phyloP scores from a whole-genome alignment of 495 filamentous ascomycete genomes.

The Neohortaea acidophila region DNA sequence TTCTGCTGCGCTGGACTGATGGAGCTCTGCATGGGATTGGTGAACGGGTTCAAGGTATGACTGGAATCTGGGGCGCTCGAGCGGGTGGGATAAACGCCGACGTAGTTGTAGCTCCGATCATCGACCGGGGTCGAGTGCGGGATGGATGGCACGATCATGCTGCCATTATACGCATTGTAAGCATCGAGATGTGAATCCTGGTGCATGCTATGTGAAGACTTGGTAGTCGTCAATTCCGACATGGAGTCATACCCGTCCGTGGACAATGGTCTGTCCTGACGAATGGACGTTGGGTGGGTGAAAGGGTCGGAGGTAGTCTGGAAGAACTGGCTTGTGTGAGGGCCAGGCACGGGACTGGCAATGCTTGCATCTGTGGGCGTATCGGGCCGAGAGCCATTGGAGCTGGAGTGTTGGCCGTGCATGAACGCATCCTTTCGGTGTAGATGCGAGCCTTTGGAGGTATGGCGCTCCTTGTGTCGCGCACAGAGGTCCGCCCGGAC shows the following conservation, averaged over 20 bases:
- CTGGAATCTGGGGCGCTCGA: slow-evolving; percentile 1
- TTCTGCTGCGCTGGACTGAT: slow-evolving; percentile 2
- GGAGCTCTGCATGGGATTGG: slow-evolving; percentile 13
- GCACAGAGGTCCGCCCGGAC: slow-evolving; percentile 89
- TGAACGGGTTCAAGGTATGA: too few species aligned
- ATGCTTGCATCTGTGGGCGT: too few species aligned
- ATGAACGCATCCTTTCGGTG: slow-evolving; percentile 73
- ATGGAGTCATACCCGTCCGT: neutral
- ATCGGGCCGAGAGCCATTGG: too few species aligned
- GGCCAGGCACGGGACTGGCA: too few species aligned
- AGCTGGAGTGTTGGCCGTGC: too few species aligned
- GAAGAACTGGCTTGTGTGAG: too few species aligned
- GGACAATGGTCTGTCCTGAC: too few species aligned
- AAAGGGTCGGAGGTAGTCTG: neutral
- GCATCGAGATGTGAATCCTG: neutral
- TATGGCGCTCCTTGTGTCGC: slow-evolving; percentile 87
- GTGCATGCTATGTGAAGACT: neutral
- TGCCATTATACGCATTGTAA: slow-evolving; percentile 5
- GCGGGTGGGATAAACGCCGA: neutral
- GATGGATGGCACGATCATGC: neutral
- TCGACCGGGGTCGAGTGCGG: neutral
- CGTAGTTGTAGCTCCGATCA: slow-evolving; percentile 7
- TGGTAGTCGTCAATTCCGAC: neutral
- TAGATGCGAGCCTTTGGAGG: slow-evolving; percentile 85
- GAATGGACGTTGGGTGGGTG: too few species aligned